phyloP scores from a whole-genome alignment of 306 rosid genomes.

The Sphenostylis stenocarpa region DNA sequence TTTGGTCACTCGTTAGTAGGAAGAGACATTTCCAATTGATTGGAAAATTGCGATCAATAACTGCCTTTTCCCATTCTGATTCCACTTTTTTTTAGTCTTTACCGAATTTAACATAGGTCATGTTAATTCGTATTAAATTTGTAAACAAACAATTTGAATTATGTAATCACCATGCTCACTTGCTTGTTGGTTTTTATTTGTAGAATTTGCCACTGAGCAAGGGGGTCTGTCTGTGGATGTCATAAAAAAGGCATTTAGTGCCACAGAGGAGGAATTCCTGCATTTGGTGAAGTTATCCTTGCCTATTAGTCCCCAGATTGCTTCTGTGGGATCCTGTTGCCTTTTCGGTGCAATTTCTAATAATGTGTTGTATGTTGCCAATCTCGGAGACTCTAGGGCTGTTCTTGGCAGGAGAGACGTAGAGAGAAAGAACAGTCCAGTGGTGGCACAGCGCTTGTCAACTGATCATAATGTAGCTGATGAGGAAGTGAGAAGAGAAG shows the following conservation, averaged over 20 bases:
- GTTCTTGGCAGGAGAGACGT: conserved; percentile 75
- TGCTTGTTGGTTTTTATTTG: conserved; percentile 29
- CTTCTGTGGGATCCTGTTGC: conserved; percentile 92
- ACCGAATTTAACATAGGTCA: background rate
- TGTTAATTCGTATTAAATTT: background rate
- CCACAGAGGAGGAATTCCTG: conserved; percentile 82
- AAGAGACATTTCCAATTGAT: background rate
- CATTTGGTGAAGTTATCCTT: conserved; percentile 68
- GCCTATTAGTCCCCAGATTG: conserved; percentile 66
- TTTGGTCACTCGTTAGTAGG: background rate
- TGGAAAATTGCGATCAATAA: background rate
- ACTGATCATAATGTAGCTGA: conserved; percentile 91
- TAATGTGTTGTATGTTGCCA: conserved; percentile 73
- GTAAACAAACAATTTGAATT: background rate
- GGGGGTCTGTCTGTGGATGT: conserved; percentile 87
- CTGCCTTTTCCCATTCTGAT: background rate
- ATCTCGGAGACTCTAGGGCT: conserved; percentile 93
- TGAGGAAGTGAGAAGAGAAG: conserved; percentile 91
- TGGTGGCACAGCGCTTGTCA: conserved; percentile 80
- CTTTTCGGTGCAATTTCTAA: conserved; percentile 87
- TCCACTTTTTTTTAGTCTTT: background rate
- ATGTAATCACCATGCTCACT: background rate
- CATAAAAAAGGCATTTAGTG: conserved; percentile 82
- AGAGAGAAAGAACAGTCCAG: conserved; percentile 25
- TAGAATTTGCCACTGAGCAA: conserved; percentile 80